phyloP scores from a whole-genome alignment of 345 rosid species.

The Sonneratia caseolaris region DNA sequence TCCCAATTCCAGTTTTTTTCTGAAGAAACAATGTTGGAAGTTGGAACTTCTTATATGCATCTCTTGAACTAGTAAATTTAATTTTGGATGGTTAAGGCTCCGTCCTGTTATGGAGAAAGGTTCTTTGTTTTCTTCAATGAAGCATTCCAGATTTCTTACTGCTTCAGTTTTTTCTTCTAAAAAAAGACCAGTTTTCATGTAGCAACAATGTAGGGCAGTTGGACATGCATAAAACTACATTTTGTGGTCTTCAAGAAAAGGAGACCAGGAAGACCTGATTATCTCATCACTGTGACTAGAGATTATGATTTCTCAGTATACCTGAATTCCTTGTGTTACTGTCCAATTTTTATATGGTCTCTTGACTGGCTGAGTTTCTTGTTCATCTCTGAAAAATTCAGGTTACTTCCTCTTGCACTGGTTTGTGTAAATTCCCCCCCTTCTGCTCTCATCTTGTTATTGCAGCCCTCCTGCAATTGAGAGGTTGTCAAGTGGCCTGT shows the following conservation, averaged over 20 bases:
- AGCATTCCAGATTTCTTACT: too few species aligned
- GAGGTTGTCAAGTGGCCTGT: conserved; percentile 83
- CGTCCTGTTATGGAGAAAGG: not conserved
- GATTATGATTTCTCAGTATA: not conserved
- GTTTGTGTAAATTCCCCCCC: not conserved
- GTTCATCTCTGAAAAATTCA: not conserved
- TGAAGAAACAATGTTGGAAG: not conserved
- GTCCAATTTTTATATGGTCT: not conserved
- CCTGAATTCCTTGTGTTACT: not conserved
- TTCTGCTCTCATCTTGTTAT: conserved; percentile 5
- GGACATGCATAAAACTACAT: not conserved
- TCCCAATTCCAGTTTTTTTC: not conserved
- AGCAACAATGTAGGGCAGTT: not conserved
- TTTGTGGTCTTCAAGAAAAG: not conserved
- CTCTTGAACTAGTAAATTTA: not conserved
- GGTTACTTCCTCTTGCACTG: not conserved
- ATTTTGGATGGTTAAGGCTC: not conserved
- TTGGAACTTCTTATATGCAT: not conserved
- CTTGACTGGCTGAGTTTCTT: not conserved
- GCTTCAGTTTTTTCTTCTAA: not conserved
- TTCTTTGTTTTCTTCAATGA: not conserved
- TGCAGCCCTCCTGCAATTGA: conserved; percentile 92
- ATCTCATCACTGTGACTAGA: not conserved
- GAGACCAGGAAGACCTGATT: not conserved
- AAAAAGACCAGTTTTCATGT: not conserved